Percentiles rank a stretch among this genome's conserved stretches.
Evolutionary conservation across 805 yeast species (phyloP).

Genomic region (Kodamaea hsintzibuensis): DNA sequence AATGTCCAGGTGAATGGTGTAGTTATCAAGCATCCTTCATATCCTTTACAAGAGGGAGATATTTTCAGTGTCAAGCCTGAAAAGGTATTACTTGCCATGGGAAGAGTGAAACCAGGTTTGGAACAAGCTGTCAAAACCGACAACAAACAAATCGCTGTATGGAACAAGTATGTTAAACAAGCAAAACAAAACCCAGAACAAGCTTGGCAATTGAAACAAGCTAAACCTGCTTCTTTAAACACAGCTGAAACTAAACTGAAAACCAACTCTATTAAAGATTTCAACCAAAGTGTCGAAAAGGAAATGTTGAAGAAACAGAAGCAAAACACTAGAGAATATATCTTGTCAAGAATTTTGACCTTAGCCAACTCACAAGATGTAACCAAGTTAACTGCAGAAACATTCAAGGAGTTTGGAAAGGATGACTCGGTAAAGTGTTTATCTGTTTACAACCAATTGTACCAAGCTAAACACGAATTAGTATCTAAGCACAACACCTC

Average conservation of each 20-base stretch:
- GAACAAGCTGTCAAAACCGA: slow-evolving; percentile 69
- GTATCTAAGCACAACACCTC: slow-evolving; percentile 19
- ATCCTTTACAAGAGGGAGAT: slow-evolving; percentile 79
- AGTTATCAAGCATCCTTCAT: slow-evolving; percentile 75
- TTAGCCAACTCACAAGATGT: slow-evolving; percentile 24
- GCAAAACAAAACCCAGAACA: slow-evolving; percentile 59
- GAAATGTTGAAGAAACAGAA: slow-evolving; percentile 45
- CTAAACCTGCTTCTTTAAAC: slow-evolving; percentile 40
- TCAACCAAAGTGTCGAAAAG: slow-evolving; percentile 40
- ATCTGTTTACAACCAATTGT: slow-evolving; percentile 31
- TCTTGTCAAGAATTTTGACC: slow-evolving; percentile 46
- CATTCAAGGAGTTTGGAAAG: slow-evolving; percentile 17
- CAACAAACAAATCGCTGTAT: slow-evolving; percentile 66
- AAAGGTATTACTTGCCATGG: slow-evolving; percentile 81
- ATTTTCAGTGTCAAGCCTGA: slow-evolving; percentile 83
- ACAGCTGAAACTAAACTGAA: slow-evolving; percentile 17
- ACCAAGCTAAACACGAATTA: slow-evolving; percentile 28
- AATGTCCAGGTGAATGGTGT: slow-evolving; percentile 86
- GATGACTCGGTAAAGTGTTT: slow-evolving; percentile 37
- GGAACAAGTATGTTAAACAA: slow-evolving; percentile 70
- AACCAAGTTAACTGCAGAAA: slow-evolving; percentile 20
- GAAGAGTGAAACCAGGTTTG: slow-evolving; percentile 78
- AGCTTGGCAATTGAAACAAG: slow-evolving; percentile 52
- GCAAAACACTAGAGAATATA: slow-evolving; percentile 45
- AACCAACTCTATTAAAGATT: slow-evolving; percentile 21